Evolutionary conservation across 208 protist species (phyloP), one percentile per base, ranked within the genome.

Genomic region (Crithidia bombi): DNA sequence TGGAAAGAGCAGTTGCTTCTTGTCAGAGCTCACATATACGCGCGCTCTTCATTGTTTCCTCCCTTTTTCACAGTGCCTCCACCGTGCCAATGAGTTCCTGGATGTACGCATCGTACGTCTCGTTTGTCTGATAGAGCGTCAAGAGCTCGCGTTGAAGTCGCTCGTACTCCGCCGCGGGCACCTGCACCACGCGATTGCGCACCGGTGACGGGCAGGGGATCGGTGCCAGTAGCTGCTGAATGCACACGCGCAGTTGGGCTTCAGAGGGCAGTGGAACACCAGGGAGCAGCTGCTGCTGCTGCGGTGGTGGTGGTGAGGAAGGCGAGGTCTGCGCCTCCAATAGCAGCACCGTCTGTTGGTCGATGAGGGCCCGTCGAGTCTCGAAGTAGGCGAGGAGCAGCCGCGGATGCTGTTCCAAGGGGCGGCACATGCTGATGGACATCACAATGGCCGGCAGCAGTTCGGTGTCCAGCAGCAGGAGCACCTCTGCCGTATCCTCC

Each of bases 101-200:
- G 17, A 82, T 30, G 54, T 82, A 57, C 23, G 21, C 10, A 3
- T 67, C 65, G 51, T 82, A 78, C 50, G 36, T 66, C 6, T 65
- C 52, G 47, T 82, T 82, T 12, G 62, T 61, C 4, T 82, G 30
- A 44, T 82, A 78, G n/a, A 82, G 65, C 23, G 41, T 58, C 11
- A 82, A 49, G 23, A 82, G 64, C 52, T 82, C 77, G 30, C n/a
- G 64, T 32, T 73, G 64, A 26, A 65, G 65, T n/a, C 50, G 61
- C 43, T 65, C 55, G 39, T 75, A 75, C 32, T 69, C 62, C 12
- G 41, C 70, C 6, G 39, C 54, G 0, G 70, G 61, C 69, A 75
- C 52, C 41, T 25, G 58, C 59, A 75, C 61, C 33, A 38, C 61
- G 23, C 51, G 51, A 26, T 21, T 17, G 19, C 61, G 17, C 32